Base-by-base conservation (phyloP, 202 grass and related monocot genomes). In the Saccharum hybrid region DNA sequence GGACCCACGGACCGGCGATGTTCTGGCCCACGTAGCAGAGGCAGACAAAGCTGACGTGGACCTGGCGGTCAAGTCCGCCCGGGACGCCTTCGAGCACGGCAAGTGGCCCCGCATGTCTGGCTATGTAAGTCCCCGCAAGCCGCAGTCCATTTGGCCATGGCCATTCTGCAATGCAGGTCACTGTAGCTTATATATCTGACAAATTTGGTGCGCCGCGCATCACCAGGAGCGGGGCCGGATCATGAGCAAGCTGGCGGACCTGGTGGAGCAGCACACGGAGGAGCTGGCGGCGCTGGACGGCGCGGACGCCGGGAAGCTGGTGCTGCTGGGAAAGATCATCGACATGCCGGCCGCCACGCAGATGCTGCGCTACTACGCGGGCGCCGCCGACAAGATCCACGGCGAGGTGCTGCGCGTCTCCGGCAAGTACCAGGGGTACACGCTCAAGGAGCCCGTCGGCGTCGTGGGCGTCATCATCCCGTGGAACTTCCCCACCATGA, bases 31-130 rank as follows among this genome's bases (percentile, higher is more conserved):
- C 10, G 28, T 98, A 11, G 87, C 96, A 7, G 95, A 94, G 92
- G 92, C 79, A 6, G 85, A 85, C 11, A 74, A 83, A 23, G 83
- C 63, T 16, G 89, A 95, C 42, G 84, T 97, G 38, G 86, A 97
- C 68, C n/a, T 91, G 2, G 94, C 92, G 1, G 90, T 97, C 28
- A 81, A 88, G 30, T 88, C 94, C 12, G 94, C 94, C 13, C 70
- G 94, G 37, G 86, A 93, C 19, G 93, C 93, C 6, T 96, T 96
- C 67, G 90, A 96, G 68, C 86, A 91, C 6, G 94, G 90, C 78
- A 78, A 78, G 59, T 97, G 93, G 90, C 88, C 93, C 86, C 90
- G 93, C 77, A 96, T 96, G 93, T 93, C 93, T 68, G 93, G 93
- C 28, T 96, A 96, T 31, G 93, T 96, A 90, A 54, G 88, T 77